Conservation (phyloP, 208 protist genomes). For the Leishmania amazonensis region DNA sequence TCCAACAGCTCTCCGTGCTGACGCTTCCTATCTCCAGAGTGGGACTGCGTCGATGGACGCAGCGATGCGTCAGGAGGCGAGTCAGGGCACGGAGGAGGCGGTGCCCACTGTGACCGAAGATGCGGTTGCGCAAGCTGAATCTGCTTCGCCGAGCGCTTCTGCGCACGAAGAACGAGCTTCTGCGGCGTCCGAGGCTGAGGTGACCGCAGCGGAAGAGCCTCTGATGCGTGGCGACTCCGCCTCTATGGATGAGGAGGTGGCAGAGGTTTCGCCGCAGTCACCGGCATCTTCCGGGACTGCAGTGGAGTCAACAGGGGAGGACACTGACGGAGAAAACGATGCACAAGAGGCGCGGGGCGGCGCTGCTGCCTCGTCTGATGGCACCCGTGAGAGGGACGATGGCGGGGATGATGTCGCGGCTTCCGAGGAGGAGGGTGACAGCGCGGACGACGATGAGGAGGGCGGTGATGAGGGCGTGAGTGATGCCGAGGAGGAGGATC, state of each 20-base stretch:
- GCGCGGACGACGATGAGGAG: background rate
- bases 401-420: background rate
- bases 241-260: background rate
- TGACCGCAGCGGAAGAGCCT: background rate
- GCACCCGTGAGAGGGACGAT: background rate
- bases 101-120: background rate
- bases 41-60: background rate
- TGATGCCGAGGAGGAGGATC: slow-evolving; percentile 10
- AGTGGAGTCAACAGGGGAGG: background rate
- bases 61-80: background rate
- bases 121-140: background rate
- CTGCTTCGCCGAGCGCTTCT: background rate
- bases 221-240: background rate
- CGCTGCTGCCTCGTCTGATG: background rate
- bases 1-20: background rate
- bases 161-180: background rate
- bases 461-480: slow-evolving; percentile 2
- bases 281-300: background rate
- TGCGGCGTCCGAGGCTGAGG: background rate
- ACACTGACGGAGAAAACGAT: background rate
- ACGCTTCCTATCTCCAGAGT: background rate
- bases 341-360: background rate
- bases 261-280: background rate
- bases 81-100: background rate
- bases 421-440: background rate